Percentiles rank a stretch among this genome's conserved stretches.
Evolutionary conservation across 192 early-diverging fungal species (phyloP).

Genomic region (Cladochytrium replicatum): DNA sequence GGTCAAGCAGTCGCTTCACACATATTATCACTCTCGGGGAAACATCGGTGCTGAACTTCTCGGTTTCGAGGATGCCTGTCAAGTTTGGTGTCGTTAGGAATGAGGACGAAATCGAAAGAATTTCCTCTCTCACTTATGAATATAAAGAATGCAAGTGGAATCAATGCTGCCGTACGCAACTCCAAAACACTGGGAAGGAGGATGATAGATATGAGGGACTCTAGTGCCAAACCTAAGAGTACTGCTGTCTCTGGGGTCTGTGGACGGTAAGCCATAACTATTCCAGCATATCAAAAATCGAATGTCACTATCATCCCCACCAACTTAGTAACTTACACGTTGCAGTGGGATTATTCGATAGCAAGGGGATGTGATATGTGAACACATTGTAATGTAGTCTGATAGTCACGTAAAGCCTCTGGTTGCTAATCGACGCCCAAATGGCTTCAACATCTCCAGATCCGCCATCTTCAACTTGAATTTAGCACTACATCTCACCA

Average conservation of each 20-base stretch:
- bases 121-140: no score
- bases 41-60: constrained; percentile 27
- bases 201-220: constrained; percentile 11
- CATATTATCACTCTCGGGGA: constrained; percentile 17
- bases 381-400: constrained; percentile 28
- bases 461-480: background rate
- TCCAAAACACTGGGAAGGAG: no score
- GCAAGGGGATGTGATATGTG: constrained; percentile 20
- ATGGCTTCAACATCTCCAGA: no score
- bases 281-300: background rate
- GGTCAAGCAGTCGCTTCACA: constrained; percentile 9
- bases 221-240: constrained; percentile 14
- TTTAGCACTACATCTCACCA: background rate
- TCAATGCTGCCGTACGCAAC: no score
- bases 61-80: constrained; percentile 16
- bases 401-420: no score
- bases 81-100: background rate
- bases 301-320: no score
- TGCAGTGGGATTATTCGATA: constrained; percentile 26
- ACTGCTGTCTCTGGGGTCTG: constrained; percentile 7
- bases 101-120: background rate
- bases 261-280: constrained; percentile 18
- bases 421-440: background rate
- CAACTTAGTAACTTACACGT: constrained; percentile 2
- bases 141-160: constrained; percentile 18